Percentiles rank a stretch among this genome's conserved stretches.
These are phyloP conservation scores for Leptographium galeiforme DNA, from an alignment of 2,329 filamentous ascomycete species.

Conservation along the genomic window DNA sequence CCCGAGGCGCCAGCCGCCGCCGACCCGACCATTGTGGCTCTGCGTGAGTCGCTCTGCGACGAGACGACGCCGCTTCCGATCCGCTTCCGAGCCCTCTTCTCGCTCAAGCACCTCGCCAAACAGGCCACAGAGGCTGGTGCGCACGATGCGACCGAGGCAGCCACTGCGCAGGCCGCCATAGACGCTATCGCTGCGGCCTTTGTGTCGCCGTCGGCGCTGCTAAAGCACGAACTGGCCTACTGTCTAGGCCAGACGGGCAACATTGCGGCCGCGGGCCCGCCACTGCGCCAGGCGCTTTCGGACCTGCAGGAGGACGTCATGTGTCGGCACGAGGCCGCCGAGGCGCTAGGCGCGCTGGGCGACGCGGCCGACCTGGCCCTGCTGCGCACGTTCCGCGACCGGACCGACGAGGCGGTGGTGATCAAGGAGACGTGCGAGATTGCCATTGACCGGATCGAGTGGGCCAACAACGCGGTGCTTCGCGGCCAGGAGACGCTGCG, in stretches of 20 bases:
- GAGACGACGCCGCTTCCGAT: slow-evolving; percentile 73
- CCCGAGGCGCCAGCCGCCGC: slow-evolving; percentile 7
- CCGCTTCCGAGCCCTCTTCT: slow-evolving; percentile 94
- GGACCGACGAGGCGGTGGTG: slow-evolving; percentile 60
- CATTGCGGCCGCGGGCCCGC: slow-evolving; percentile 51
- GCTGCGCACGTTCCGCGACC: slow-evolving; percentile 60
- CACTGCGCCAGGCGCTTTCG: slow-evolving; percentile 59
- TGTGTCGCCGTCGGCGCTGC: slow-evolving; percentile 67
- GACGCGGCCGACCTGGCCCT: slow-evolving; percentile 61
- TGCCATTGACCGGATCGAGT: slow-evolving; percentile 83
- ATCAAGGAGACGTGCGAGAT: slow-evolving; percentile 96
- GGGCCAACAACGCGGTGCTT: slow-evolving; percentile 71
- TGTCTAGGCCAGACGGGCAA: slow-evolving; percentile 88
- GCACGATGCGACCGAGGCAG: slow-evolving; percentile 3
- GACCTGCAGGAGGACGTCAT: slow-evolving; percentile 79
- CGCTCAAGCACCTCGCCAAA: slow-evolving; percentile 82
- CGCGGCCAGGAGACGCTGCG: slow-evolving; percentile 58
- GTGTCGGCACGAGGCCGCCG: slow-evolving; percentile 92
- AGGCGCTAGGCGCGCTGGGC: slow-evolving; percentile 81
- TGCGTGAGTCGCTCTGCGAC: slow-evolving; percentile 65
- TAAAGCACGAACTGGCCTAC: slow-evolving; percentile 96
- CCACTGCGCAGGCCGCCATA: slow-evolving; percentile 42
- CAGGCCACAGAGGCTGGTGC: slow-evolving; percentile 25
- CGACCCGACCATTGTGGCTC: slow-evolving; percentile 38
- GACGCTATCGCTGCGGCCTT: slow-evolving; percentile 84